Base-by-base conservation (phyloP, 306 rosid genomes). In the Alnus glutinosa region DNA sequence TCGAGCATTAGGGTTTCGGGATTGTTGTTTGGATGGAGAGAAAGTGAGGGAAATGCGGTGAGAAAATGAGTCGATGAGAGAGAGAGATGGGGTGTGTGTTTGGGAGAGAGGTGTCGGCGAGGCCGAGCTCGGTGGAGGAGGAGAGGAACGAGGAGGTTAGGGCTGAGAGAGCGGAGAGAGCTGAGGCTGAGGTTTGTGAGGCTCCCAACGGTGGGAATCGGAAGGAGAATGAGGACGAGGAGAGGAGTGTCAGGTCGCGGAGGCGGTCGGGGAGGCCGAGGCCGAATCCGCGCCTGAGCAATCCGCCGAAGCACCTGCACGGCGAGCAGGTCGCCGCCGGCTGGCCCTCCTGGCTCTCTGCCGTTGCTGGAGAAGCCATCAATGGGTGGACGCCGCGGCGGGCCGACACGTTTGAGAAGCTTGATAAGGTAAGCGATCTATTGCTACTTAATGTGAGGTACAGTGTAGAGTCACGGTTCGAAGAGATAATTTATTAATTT, bases 321-420 rank as follows among this genome's bases (percentile, higher is more conserved):
- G 99, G 99, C 28, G 98, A 96, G 90, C 99, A 91, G 85, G 96
- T 96, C n/a, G 98, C 99, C 3, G 98, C 99, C 32, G 99, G 99
- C 0, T 95, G 99, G 99, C 99, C 99, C 4, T 86, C 97, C 84
- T 96, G 99, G 99, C 92, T 96, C 76, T 95, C 97, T 52, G 92
- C 94, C 76, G 94, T 96, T 77, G 98, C 98, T 78, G 98, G 99
- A 30, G 99, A 96, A 85, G 98, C 99, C 52, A 91, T 95, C 79
- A 91, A 90, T 42, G 99, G 99, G 72, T 88, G 94, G 92, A 90
- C 88, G 10, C 99, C 99, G 14, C 88, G 98, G 55, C 90, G 97
- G 1, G 98, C 98, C 58, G 98, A 96, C 50, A 83, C 93, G 59
- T 93, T 93, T 75, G 94, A 96, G 93, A 96, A 96, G 90, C 92